Percentiles rank a stretch among this genome's conserved stretches.
Conservation (phyloP, 1,139 yeast genomes). For the Meyerozyma elateridarum region DNA sequence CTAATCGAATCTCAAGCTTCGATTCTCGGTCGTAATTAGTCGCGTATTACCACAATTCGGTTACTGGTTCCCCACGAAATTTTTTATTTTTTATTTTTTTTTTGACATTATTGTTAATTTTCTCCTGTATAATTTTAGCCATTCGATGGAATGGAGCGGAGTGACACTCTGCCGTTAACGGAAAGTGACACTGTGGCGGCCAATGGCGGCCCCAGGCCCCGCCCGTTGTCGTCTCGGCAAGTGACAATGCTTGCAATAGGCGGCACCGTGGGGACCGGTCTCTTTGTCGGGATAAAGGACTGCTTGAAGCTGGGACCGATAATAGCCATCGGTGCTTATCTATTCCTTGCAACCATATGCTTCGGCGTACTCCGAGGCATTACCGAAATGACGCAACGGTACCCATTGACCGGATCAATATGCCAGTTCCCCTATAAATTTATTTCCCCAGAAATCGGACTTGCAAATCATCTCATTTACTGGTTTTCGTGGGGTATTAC, state of each 20-base stretch:
- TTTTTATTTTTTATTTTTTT: too few relatives aligned
- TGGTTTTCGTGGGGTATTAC: slow-evolving; percentile 28
- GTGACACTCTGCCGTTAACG: too few relatives aligned
- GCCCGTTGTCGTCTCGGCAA: slow-evolving; percentile 15
- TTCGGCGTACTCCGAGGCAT: slow-evolving; percentile 17
- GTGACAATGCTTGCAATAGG: slow-evolving; percentile 23
- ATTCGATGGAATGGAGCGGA: too few relatives aligned
- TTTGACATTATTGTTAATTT: too few relatives aligned
- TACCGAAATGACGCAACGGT: slow-evolving; percentile 18
- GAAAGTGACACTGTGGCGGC: too few relatives aligned
- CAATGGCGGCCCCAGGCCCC: too few relatives aligned
- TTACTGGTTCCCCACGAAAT: too few relatives aligned
- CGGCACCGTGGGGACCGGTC: slow-evolving; percentile 27
- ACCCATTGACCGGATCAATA: slow-evolving; percentile 20
- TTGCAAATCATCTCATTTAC: slow-evolving; percentile 19
- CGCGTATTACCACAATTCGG: too few relatives aligned
- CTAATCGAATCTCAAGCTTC: too few relatives aligned
- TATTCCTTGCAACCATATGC: slow-evolving; percentile 16
- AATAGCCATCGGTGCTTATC: slow-evolving; percentile 16
- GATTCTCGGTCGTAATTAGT: too few relatives aligned
- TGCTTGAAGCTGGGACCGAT: slow-evolving; percentile 17
- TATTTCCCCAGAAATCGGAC: slow-evolving; percentile 16
- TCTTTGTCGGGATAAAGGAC: slow-evolving; percentile 18
- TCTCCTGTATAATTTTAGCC: too few relatives aligned
- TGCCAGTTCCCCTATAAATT: slow-evolving; percentile 19